These are phyloP conservation scores for Verticillium isaacii DNA, from an alignment of 2,329 filamentous ascomycete genomes.

Conservation along the genomic window DNA sequence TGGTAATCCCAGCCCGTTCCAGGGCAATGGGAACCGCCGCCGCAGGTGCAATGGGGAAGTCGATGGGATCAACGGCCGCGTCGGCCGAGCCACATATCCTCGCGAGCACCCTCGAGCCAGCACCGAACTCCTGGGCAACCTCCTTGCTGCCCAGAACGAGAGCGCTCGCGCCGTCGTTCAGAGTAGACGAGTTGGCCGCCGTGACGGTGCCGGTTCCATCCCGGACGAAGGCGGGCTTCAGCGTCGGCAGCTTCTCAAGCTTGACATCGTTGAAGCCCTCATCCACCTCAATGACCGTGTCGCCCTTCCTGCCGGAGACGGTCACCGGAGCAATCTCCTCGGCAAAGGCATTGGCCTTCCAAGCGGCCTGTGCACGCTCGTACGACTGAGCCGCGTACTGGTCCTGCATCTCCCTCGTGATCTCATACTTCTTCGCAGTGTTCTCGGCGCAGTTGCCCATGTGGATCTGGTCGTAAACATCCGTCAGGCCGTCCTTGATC, in stretches of 20 bases:
- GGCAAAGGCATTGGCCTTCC: conserved; percentile 75
- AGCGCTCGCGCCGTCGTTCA: conserved; percentile 92
- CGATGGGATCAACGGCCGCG: conserved; percentile 83
- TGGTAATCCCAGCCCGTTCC: conserved; percentile 81
- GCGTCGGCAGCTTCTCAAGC: conserved; percentile 74
- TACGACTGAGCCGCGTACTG: conserved; percentile 87
- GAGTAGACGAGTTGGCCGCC: conserved; percentile 86
- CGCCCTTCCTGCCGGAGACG: conserved; percentile 78
- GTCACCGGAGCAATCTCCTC: conserved; percentile 90
- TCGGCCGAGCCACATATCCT: conserved; percentile 82
- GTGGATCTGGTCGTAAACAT: conserved; percentile 94
- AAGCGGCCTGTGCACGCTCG: conserved; percentile 83
- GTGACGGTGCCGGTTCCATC: conserved; percentile 88
- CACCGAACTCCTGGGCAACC: conserved; percentile 74
- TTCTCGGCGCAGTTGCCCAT: conserved; percentile 98
- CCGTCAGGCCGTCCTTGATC: conserved; percentile 91
- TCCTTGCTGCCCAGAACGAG: conserved; percentile 79
- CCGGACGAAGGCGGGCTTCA: conserved; percentile 88
- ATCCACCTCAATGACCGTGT: conserved; percentile 72
- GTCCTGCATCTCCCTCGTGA: conserved; percentile 85
- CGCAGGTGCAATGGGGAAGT: conserved; percentile 90
- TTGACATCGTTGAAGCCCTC: conserved; percentile 88
- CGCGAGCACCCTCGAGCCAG: conserved; percentile 76
- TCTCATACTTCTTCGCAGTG: conserved; percentile 79
- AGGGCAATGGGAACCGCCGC: conserved; percentile 90